Evolutionary conservation across 176 grass and related monocot species (phyloP).

Genomic region (Aegilops speltoides): DNA sequence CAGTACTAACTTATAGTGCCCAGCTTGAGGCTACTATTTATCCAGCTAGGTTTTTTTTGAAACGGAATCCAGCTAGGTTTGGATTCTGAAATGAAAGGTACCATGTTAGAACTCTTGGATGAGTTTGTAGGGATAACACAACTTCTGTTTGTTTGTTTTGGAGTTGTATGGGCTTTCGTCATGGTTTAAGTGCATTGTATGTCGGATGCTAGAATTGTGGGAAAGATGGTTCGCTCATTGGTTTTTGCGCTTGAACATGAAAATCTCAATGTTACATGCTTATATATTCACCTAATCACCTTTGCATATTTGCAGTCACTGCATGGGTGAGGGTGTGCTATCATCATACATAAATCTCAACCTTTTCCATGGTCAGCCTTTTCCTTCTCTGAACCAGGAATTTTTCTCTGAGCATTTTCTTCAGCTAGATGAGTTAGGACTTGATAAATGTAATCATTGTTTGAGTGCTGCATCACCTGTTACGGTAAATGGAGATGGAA

Average conservation of each 20-base stretch:
- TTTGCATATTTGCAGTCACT: neutral
- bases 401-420: neutral
- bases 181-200: neutral
- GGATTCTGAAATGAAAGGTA: constrained; percentile 12
- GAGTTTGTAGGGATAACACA: neutral
- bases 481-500: neutral
- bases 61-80: too few species aligned
- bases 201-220: neutral
- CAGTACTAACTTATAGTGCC: neutral
- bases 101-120: neutral
- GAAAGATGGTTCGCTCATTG: neutral
- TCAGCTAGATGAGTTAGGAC: neutral
- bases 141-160: neutral
- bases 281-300: neutral
- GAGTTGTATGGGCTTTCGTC: neutral
- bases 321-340: neutral
- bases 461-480: neutral
- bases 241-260: neutral
- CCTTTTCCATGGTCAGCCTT: neutral
- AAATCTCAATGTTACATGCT: neutral
- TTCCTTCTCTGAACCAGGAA: neutral
- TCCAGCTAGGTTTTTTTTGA: neutral
- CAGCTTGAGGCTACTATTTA: neutral
- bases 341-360: neutral
- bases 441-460: neutral